Conservation (phyloP, 306 rosid genomes). For the Lupinus albus region DNA sequence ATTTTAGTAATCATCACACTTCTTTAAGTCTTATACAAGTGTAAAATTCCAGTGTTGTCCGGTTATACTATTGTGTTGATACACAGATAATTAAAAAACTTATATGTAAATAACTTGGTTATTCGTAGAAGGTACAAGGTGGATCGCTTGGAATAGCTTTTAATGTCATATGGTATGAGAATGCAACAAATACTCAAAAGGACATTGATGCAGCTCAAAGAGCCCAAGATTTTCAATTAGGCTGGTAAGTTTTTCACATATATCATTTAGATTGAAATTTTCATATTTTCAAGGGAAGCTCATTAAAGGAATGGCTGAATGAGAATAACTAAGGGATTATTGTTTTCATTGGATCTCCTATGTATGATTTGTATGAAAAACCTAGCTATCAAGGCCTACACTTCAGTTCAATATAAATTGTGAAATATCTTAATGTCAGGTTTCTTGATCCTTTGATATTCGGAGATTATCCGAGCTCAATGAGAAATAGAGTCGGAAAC, state of each 20-base stretch:
- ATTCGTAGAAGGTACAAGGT: constrained; percentile 56
- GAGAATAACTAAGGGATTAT: not conserved
- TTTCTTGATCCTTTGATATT: constrained; percentile 83
- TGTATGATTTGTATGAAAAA: not conserved
- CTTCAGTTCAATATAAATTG: not conserved
- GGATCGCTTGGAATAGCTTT: constrained; percentile 83
- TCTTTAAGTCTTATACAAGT: not conserved
- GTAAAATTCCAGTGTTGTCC: not conserved
- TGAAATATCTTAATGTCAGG: constrained; percentile 50
- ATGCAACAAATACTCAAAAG: constrained; percentile 60
- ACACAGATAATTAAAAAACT: not conserved
- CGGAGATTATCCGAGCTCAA: constrained; percentile 89
- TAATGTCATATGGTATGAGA: constrained; percentile 83
- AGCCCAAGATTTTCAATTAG: constrained; percentile 96
- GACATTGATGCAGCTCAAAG: constrained; percentile 77
- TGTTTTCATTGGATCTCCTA: not conserved
- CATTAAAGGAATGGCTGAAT: constrained; percentile 20
- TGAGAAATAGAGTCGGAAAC: constrained; percentile 70
- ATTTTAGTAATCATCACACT: not conserved
- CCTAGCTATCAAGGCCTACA: constrained; percentile 1
- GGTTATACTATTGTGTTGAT: not conserved
- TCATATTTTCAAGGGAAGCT: not conserved
- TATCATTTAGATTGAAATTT: not conserved
- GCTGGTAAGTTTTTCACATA: constrained; percentile 63
- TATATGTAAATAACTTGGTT: not conserved